These are phyloP conservation scores for Trichomonas gallinae DNA, from an alignment of 208 protist genomes.

Conservation along the genomic window DNA sequence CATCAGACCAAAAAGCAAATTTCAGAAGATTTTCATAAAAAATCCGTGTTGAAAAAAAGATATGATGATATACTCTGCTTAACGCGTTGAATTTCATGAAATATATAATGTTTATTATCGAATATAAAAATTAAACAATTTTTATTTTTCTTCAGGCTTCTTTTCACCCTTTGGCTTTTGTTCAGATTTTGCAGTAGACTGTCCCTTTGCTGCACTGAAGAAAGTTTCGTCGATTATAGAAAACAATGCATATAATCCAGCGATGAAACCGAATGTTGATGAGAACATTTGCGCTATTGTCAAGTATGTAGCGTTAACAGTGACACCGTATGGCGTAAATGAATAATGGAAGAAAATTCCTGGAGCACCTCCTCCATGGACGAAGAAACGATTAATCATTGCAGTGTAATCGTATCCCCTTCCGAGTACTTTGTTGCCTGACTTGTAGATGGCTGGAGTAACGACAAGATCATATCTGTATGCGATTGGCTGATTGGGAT, in stretches of 20 bases:
- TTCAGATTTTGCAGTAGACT: not conserved
- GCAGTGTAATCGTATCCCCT: not conserved
- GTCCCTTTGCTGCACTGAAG: not conserved
- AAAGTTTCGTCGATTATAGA: not conserved
- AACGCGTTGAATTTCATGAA: not conserved
- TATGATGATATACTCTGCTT: too few species aligned
- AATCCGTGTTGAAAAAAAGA: too few species aligned
- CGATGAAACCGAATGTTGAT: not conserved
- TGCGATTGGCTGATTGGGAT: not conserved
- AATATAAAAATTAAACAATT: too few species aligned
- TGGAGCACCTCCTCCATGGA: not conserved
- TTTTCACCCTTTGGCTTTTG: not conserved
- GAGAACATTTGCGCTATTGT: not conserved
- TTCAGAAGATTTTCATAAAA: too few species aligned
- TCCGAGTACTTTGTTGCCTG: not conserved
- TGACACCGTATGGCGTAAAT: not conserved
- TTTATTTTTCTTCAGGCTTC: too few species aligned
- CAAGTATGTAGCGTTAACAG: not conserved
- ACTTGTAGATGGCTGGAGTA: not conserved
- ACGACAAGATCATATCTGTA: not conserved
- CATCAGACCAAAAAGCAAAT: too few species aligned
- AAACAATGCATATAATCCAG: not conserved
- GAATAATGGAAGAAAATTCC: not conserved
- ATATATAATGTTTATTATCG: too few species aligned
- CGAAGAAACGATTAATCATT: not conserved